Percentiles rank a stretch among this genome's conserved stretches.
Conservation (phyloP, 768 basidiomycete genomes). For the Termitomyces sp. region DNA sequence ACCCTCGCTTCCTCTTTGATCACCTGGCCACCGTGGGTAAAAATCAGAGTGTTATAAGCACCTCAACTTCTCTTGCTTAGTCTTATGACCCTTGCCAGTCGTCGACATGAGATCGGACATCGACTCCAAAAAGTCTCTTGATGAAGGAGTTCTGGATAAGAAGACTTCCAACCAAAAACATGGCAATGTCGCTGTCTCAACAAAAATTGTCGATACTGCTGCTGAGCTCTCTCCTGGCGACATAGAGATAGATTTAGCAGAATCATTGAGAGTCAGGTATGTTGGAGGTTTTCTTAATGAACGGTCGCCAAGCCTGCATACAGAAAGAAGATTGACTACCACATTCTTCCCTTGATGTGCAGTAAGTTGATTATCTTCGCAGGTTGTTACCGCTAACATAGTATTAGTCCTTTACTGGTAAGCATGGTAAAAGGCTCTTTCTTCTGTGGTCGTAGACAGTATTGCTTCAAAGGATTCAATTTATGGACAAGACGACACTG, state of each 20-base stretch:
- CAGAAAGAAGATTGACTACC: conserved; percentile 58
- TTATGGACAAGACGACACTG: conserved; percentile 73
- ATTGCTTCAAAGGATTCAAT: conserved; percentile 50
- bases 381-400: neutral
- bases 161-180: conserved; percentile 23
- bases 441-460: neutral
- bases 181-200: conserved; percentile 32
- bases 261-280: conserved; percentile 47
- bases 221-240: conserved; percentile 49
- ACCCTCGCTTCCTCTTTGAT: neutral
- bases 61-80: neutral
- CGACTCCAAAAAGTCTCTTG: conserved; percentile 24
- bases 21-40: neutral
- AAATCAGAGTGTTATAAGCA: conserved; percentile 1
- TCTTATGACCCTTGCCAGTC: neutral
- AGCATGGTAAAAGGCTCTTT: neutral
- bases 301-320: neutral
- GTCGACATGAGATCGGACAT: neutral
- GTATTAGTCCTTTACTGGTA: conserved; percentile 50
- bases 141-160: conserved; percentile 25
- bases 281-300: conserved; percentile 2
- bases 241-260: conserved; percentile 42
- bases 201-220: conserved; percentile 54
- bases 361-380: conserved; percentile 31
- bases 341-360: conserved; percentile 69